These are phyloP conservation scores for Sporormia fimetaria DNA, from an alignment of 495 filamentous ascomycete species.

Conservation along the genomic window DNA sequence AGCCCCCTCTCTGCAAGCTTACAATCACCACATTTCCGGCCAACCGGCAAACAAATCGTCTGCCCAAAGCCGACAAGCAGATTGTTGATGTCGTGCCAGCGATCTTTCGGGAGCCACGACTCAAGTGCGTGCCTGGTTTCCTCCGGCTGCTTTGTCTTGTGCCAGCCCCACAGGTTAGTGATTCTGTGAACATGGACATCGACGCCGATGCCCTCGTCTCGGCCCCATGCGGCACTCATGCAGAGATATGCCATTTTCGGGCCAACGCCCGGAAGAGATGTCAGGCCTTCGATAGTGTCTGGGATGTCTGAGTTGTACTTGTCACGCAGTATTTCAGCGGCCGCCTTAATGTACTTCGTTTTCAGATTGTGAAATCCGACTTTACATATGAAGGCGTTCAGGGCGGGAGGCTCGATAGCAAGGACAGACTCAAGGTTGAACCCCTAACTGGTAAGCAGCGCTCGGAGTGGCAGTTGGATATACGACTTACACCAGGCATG, in stretches of 20 bases:
- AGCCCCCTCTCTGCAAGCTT: slow-evolving; percentile 59
- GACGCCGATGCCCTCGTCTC: slow-evolving; percentile 51
- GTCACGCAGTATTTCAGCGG: slow-evolving; percentile 62
- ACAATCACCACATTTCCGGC: slow-evolving; percentile 72
- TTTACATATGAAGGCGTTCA: slow-evolving; percentile 71
- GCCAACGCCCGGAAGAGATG: slow-evolving; percentile 77
- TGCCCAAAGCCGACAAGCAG: slow-evolving; percentile 86
- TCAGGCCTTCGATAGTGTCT: slow-evolving; percentile 62
- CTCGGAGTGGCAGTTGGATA: neutral
- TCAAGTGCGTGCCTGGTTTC: slow-evolving; percentile 69
- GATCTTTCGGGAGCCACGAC: slow-evolving; percentile 72
- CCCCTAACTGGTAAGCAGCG: slow-evolving; percentile 30
- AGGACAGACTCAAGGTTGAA: slow-evolving; percentile 74
- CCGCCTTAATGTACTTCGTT: slow-evolving; percentile 74
- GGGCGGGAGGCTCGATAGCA: slow-evolving; percentile 49
- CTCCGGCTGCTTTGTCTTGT: slow-evolving; percentile 73
- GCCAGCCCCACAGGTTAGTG: slow-evolving; percentile 93
- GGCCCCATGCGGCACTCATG: slow-evolving; percentile 58
- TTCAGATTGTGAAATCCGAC: slow-evolving; percentile 97
- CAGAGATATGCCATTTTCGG: slow-evolving; percentile 97
- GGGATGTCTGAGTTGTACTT: slow-evolving; percentile 69
- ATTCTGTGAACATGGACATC: slow-evolving; percentile 74
- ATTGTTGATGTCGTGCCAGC: slow-evolving; percentile 92
- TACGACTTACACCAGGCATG: slow-evolving; percentile 42
- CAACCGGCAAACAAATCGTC: slow-evolving; percentile 73